Evolutionary conservation across 2,329 filamentous ascomycete species (phyloP), one percentile per base, ranked within the genome.

Genomic region (Thelonectria blattea): DNA sequence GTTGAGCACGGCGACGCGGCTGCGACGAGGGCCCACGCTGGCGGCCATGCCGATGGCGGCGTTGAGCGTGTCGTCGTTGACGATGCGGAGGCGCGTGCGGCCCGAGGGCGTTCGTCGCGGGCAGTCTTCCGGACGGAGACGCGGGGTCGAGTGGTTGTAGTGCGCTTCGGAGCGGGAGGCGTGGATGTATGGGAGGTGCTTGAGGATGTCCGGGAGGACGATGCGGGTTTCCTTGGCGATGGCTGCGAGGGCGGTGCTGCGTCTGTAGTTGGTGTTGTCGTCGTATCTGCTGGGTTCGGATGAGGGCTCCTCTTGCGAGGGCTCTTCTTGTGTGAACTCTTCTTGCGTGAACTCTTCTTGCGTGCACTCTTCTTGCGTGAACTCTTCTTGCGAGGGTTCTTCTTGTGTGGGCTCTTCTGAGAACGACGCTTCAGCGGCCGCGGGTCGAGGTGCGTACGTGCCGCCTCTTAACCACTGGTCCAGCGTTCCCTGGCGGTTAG

Each of bases 1-100:
- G 68, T 91, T 91, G 60, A 91, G 77, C 22, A 90, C 80, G 32
- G 81, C 84, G n/a, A 89, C 81, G 8, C 75, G 72, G 5, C 72
- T 73, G 46, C 65, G 67, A 4, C 65, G 48, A 1, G 68, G 61
- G 1, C 56, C 60, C 24, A 75, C 72, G 50, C 64, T 67, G 17
- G 62, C 55, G 3, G 68, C 67, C 20, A 81, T 73, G 4, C 68
- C 68, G 45, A 86, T 76, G 7, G 85, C 87, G 2, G 80, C 82
- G 65, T 88, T 83, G 65, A 87, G 80, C 0, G 82, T 83, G 66
- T 90, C 87, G 17, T 79, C 78, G 65, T 87, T 81, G 56, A 87
- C 66, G 39, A 89, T 81, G 24, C 74, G 76, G 65, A 89, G 71
- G 17, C 62, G 56, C 3, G 72, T 59, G 48, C 68, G 76, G 11